Conservation (phyloP, 1,139 yeast species). For the Candida freyschussii region DNA sequence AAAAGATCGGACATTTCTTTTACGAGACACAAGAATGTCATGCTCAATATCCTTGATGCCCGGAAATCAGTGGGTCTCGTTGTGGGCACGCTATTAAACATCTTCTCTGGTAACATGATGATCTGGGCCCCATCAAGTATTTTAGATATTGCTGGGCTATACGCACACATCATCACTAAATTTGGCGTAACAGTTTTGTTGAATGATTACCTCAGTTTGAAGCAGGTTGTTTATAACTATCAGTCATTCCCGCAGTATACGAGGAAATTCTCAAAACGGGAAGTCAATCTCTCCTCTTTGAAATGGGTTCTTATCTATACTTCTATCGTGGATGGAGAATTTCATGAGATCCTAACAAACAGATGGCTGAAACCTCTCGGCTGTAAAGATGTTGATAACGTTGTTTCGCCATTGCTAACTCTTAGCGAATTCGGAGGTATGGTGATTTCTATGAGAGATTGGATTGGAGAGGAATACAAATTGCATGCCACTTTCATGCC, state of each 20-base stretch:
- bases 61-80: constrained; percentile 87
- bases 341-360: constrained; percentile 84
- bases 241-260: constrained; percentile 87
- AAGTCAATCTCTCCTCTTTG: constrained; percentile 74
- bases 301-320: constrained; percentile 91
- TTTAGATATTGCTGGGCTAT: constrained; percentile 79
- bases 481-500: constrained; percentile 42
- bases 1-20: constrained; percentile 35
- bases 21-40: constrained; percentile 32
- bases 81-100: constrained; percentile 72
- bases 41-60: constrained; percentile 76
- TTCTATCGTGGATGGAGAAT: constrained; percentile 90
- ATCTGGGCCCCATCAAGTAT: constrained; percentile 76
- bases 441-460: constrained; percentile 87
- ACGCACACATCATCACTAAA: constrained; percentile 73
- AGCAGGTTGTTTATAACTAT: constrained; percentile 88
- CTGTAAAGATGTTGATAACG: constrained; percentile 68
- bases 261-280: constrained; percentile 68
- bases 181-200: constrained; percentile 68
- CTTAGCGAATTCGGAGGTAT: constrained; percentile 94
- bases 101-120: constrained; percentile 78
- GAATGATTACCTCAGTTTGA: constrained; percentile 86
- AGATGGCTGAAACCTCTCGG: constrained; percentile 92
- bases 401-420: constrained; percentile 86
- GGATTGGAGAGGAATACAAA: constrained; percentile 69